Percentiles rank a stretch among this genome's conserved stretches.
phyloP scores from a whole-genome alignment of 345 rosid species.

The Ricinus communis region DNA sequence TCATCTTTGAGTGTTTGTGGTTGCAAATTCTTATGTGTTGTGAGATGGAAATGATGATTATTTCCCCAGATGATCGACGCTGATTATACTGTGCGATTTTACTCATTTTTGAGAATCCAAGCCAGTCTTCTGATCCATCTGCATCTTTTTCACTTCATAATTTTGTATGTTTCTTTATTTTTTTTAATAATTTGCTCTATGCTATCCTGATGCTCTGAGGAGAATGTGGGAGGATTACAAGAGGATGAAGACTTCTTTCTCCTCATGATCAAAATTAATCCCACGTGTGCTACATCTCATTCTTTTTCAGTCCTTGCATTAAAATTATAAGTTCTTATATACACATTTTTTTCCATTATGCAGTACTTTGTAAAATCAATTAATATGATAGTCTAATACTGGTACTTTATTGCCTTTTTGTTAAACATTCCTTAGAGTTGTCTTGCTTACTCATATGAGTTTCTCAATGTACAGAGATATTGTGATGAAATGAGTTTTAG shows the following conservation, averaged over 20 bases:
- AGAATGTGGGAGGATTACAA: neutral
- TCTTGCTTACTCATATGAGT: neutral
- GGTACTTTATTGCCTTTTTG: neutral
- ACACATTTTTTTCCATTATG: neutral
- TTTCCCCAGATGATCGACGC: conserved; percentile 47
- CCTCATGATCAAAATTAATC: neutral
- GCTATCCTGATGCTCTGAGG: neutral
- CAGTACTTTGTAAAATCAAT: neutral
- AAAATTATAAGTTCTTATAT: neutral
- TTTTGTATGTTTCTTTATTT: neutral
- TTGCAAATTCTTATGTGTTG: neutral
- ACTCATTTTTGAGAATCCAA: conserved; percentile 28
- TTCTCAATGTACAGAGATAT: neutral
- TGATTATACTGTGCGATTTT: conserved; percentile 41
- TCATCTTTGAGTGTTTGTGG: neutral
- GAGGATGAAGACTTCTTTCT: neutral
- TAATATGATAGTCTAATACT: neutral
- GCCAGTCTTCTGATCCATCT: conserved; percentile 41
- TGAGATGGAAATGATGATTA: conserved; percentile 37
- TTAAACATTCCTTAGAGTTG: neutral
- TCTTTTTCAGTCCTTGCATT: neutral
- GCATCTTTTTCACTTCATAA: neutral
- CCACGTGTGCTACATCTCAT: neutral
- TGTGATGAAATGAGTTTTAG: neutral
- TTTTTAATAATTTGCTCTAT: neutral